Base-by-base conservation (phyloP, 2,329 filamentous ascomycete genomes). In the Alternaria sp. region DNA sequence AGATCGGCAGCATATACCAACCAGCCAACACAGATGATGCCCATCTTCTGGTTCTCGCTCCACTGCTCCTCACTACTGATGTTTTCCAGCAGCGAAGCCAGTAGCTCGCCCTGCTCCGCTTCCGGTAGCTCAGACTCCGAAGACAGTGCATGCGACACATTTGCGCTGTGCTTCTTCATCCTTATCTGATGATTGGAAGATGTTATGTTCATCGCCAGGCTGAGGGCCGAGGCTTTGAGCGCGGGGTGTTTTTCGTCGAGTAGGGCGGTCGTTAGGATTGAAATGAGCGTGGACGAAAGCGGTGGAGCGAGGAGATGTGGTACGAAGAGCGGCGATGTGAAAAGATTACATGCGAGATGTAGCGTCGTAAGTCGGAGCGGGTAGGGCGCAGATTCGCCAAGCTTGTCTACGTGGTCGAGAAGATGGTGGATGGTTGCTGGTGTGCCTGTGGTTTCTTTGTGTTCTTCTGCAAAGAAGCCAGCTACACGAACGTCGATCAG, bases 271-370 rank as follows among this genome's bases (percentile, higher is more conserved):
- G 92, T 91, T 20, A 95, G 85, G 14, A 97, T 83, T 1, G 91
- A 88, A 28, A 94, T 81, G 0, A 87, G 83, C 2, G 81, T 75
- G 6, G 88, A 85, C 1, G 51, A 93, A 78, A 22, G 69, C 1
- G 75, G 74, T 3, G 67, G 40, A 54, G 80, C 77, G 7, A 91
- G 81, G 9, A 94, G 82, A 63, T 89, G 85, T 3, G 87, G 84
- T 0, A 88, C 83, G 71, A 90, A 96, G 0, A 97, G 82, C 0
- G 87, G 85, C 1, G 90, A 90, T 0, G 87, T 89, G 80, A 97
- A 97, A 43, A 97, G 83, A 72, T 97, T 97, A 80, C 93, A 96
- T 1, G 88, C 85, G 72, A 94, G 85, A 69, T 97, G 94, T 22
- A 97, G 80, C 0, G 92, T 90, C 16, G 97, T 92, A 2, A 97